Evolutionary conservation across 2,329 filamentous ascomycete species (phyloP).

Genomic region (Daldinia sp.): DNA sequence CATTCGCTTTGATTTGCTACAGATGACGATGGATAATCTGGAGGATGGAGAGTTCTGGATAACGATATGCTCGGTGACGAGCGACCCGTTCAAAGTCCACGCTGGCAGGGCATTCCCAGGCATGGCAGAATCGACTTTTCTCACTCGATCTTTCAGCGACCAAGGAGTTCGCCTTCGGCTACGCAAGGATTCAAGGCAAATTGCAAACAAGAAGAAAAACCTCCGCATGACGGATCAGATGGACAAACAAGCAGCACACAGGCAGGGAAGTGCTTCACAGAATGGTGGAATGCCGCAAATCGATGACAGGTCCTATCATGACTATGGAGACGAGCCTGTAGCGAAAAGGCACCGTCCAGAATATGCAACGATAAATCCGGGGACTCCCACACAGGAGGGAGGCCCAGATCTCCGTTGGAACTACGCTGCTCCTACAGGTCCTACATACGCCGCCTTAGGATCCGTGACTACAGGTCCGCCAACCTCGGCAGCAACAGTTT

Average conservation of each 20-base stretch:
- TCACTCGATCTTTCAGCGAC: slow-evolving; percentile 86
- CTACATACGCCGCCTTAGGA: slow-evolving; percentile 40
- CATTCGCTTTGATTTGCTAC: slow-evolving; percentile 82
- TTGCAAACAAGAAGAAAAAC: slow-evolving; percentile 62
- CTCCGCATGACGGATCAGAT: slow-evolving; percentile 46
- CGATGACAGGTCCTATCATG: slow-evolving; percentile 46
- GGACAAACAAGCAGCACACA: slow-evolving; percentile 40
- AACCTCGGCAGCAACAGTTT: slow-evolving; percentile 45
- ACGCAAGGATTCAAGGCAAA: slow-evolving; percentile 81
- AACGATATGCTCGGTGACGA: slow-evolving; percentile 50
- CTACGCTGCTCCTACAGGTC: slow-evolving; percentile 42
- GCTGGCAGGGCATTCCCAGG: slow-evolving; percentile 79
- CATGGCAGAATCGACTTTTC: slow-evolving; percentile 82
- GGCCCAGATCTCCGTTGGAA: slow-evolving; percentile 48
- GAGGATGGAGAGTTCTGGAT: slow-evolving; percentile 46
- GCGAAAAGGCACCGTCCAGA: slow-evolving; percentile 47
- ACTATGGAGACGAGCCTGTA: slow-evolving; percentile 45
- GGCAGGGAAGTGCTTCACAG: slow-evolving; percentile 38
- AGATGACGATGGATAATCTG: slow-evolving; percentile 61
- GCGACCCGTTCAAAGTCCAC: slow-evolving; percentile 74
- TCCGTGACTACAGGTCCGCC: slow-evolving; percentile 47
- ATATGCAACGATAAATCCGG: slow-evolving; percentile 43
- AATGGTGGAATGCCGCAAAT: slow-evolving; percentile 46
- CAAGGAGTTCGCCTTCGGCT: slow-evolving; percentile 86
- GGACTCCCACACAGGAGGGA: slow-evolving; percentile 45